Percentiles rank a stretch among this genome's conserved stretches.
Conservation (phyloP, 177 flowering plant species). For the Vitis hybrid region DNA sequence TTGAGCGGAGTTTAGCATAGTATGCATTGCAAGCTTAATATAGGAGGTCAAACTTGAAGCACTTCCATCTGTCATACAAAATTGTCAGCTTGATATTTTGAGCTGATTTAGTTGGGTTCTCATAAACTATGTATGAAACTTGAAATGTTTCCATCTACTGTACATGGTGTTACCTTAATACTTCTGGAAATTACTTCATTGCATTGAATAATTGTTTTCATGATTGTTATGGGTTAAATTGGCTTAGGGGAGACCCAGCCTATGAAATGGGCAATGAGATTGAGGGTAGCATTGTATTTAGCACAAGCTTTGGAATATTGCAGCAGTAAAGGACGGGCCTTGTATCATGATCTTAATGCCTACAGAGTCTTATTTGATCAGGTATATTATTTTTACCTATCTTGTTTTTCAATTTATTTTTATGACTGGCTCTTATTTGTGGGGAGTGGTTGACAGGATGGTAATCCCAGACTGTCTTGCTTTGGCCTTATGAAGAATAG, state of each 20-base stretch:
- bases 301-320: constrained; percentile 91
- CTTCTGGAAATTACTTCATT: neutral
- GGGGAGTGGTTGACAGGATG: constrained; percentile 47
- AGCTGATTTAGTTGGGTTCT: too few species aligned
- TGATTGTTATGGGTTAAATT: constrained; percentile 16
- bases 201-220: neutral
- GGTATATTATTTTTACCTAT: constrained; percentile 30
- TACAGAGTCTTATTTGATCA: constrained; percentile 87
- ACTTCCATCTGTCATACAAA: too few species aligned
- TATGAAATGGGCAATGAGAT: constrained; percentile 91
- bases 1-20: neutral
- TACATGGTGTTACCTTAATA: neutral
- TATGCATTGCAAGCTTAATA: too few species aligned
- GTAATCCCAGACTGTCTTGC: constrained; percentile 88
- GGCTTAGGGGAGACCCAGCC: constrained; percentile 77
- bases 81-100: too few species aligned
- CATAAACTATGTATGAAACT: too few species aligned
- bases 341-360: constrained; percentile 95
- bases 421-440: constrained; percentile 10
- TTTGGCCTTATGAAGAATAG: constrained; percentile 91
- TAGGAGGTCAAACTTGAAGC: too few species aligned
- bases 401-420: neutral
- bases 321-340: constrained; percentile 69
- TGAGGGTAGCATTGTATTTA: constrained; percentile 79
- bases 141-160: neutral